phyloP scores from a whole-genome alignment of 2,329 filamentous ascomycete genomes.

The Colletotrichum sp. region DNA sequence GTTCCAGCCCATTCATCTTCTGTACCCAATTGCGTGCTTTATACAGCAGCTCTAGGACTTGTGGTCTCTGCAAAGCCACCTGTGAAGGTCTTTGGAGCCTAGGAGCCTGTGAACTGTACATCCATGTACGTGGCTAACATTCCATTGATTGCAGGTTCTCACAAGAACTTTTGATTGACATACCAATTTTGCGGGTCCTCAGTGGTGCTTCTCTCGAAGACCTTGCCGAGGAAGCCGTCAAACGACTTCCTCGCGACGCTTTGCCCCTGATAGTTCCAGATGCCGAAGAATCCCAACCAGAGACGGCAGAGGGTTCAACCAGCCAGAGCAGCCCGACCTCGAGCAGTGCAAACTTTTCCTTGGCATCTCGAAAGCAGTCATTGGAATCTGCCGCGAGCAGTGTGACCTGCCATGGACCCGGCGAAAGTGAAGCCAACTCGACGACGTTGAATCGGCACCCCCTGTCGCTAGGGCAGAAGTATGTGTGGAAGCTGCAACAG shows the following conservation, averaged over 20 bases:
- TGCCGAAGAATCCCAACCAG: not conserved
- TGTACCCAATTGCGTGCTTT: not conserved
- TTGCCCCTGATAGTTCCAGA: not conserved
- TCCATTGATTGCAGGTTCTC: constrained; percentile 39
- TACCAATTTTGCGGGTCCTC: constrained; percentile 52
- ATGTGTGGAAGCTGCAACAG: not conserved
- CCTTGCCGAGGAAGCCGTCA: not conserved
- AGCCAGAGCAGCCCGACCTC: not conserved
- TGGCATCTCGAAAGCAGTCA: not conserved
- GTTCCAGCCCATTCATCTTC: not conserved
- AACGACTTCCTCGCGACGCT: not conserved
- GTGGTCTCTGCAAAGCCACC: not conserved
- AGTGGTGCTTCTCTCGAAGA: constrained; percentile 31
- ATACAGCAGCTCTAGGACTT: not conserved
- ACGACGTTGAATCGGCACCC: not conserved
- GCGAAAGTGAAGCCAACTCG: not conserved
- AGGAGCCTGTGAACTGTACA: not conserved
- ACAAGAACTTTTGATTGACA: constrained; percentile 45
- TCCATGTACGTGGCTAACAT: not conserved
- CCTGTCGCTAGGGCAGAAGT: not conserved
- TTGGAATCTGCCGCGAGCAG: not conserved
- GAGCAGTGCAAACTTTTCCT: not conserved
- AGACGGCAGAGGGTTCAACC: not conserved
- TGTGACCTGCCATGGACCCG: not conserved
- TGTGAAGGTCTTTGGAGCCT: not conserved